These are phyloP conservation scores for Sporothrix euskadiensis DNA, from an alignment of 2,329 filamentous ascomycete species.

Conservation along the genomic window DNA sequence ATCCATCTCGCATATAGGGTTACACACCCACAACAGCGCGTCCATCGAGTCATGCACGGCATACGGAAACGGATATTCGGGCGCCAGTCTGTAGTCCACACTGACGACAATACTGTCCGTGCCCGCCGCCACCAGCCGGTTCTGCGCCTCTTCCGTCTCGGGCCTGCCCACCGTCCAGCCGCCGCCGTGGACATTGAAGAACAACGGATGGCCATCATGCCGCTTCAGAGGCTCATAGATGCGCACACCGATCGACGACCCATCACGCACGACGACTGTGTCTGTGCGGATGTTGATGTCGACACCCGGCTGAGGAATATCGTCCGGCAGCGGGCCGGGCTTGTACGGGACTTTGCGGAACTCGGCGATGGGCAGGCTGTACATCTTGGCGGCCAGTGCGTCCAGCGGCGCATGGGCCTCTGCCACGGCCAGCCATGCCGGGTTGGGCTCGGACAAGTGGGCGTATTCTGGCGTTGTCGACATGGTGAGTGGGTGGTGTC, in stretches of 20 bases:
- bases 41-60: constrained; percentile 30
- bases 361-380: constrained; percentile 21
- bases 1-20: too few species aligned
- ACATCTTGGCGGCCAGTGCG: constrained; percentile 5
- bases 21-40: constrained; percentile 29
- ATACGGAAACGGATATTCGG: constrained; percentile 32
- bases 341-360: constrained; percentile 28
- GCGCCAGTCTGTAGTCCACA: constrained; percentile 31
- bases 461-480: background rate
- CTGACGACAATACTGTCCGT: constrained; percentile 29
- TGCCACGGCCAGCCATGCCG: constrained; percentile 22
- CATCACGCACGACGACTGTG: constrained; percentile 20
- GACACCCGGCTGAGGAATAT: background rate
- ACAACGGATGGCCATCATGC: background rate
- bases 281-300: background rate
- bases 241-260: background rate
- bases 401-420: constrained; percentile 20
- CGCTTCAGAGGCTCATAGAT: background rate
- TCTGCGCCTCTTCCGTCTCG: constrained; percentile 31
- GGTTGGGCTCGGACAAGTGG: constrained; percentile 14
- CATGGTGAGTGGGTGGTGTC: background rate
- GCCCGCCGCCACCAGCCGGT: constrained; percentile 18
- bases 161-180: constrained; percentile 31
- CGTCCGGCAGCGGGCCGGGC: constrained; percentile 15
- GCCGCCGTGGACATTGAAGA: constrained; percentile 27